Conservation (phyloP, 2,329 filamentous ascomycete genomes). For the Xylaria digitata region DNA sequence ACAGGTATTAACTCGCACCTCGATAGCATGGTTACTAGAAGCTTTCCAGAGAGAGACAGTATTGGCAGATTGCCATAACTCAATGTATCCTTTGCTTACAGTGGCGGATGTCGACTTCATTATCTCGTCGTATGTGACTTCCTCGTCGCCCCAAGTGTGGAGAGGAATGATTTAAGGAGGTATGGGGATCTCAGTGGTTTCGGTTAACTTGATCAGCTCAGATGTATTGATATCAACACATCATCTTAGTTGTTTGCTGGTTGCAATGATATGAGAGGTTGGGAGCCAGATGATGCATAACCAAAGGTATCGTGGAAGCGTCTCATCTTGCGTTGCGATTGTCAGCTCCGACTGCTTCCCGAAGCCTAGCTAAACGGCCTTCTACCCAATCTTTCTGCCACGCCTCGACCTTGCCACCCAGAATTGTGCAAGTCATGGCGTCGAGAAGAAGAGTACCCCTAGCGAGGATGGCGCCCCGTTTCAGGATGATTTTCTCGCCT, state of each 20-base stretch:
- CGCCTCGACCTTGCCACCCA: slow-evolving; percentile 89
- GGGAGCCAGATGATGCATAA: background rate
- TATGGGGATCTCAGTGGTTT: background rate
- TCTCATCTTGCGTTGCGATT: slow-evolving; percentile 29
- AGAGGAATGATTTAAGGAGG: slow-evolving; percentile 11
- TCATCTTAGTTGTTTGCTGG: background rate
- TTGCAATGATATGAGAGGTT: slow-evolving; percentile 3
- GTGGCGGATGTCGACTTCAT: background rate
- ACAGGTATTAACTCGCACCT: slow-evolving; percentile 10
- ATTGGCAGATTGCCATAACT: background rate
- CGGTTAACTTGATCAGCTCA: slow-evolving; percentile 1
- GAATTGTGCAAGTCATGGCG: slow-evolving; percentile 71
- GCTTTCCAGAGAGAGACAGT: background rate
- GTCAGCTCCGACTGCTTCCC: slow-evolving; percentile 64
- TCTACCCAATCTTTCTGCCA: slow-evolving; percentile 83
- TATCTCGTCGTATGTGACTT: slow-evolving; percentile 18
- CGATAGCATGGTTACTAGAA: background rate
- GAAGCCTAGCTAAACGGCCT: slow-evolving; percentile 75
- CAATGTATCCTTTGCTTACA: background rate
- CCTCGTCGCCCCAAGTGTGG: slow-evolving; percentile 16
- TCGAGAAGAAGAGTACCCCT: slow-evolving; percentile 84
- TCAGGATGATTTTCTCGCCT: slow-evolving; percentile 83
- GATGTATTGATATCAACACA: no score
- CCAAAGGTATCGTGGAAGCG: background rate
- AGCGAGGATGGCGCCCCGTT: slow-evolving; percentile 71